Base-by-base conservation (phyloP, 2,329 filamentous ascomycete genomes). In the Colletotrichum brevisporum region DNA sequence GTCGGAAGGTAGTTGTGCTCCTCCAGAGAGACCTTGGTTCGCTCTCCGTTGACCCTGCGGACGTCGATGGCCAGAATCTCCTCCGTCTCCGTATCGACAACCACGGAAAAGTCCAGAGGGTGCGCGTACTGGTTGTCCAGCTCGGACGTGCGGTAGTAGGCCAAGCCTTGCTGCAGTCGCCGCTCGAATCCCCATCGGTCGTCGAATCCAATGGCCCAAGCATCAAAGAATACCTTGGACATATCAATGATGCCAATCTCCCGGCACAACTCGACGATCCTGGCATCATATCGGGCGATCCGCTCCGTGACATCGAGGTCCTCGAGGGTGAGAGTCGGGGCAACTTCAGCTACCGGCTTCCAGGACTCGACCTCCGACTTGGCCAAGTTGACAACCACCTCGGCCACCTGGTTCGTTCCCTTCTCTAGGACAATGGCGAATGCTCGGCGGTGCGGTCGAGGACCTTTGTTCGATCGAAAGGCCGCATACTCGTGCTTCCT, bases 201-300 rank as follows among this genome's bases (percentile, higher is more conserved):
- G 74, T 95, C 93, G 71, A 93, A 92, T 39, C 93, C 93, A 79
- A 95, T 94, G 1, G 93, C 94, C 93, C 93, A 95, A 50, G 91
- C 92, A 78, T 95, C 93, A 78, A 93, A 92, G 80, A 92, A 95
- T 43, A 95, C 91, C 80, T 94, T 94, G 79, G 92, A 83, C 93
- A 95, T 95, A 74, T 95, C 92, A 73, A 90, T 85, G 71, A 95
- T 94, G 24, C 93, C 92, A 71, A 94, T 82, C 41, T 94, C 88
- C 2, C 85, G 87, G 75, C 93, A 95, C 75, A 93, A 91, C 78
- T 94, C 89, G 74, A 94, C 92, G 69, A 95, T 92, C 71, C 90
- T 91, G 0, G 90, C 84, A 73, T 95, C 91, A 72, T 87, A 87
- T 69, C 92, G 86, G 51, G 89, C 86, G 27, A 93, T 82, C 47